Conservation (phyloP, 805 yeast genomes). For the Kuraishia floccosa region DNA sequence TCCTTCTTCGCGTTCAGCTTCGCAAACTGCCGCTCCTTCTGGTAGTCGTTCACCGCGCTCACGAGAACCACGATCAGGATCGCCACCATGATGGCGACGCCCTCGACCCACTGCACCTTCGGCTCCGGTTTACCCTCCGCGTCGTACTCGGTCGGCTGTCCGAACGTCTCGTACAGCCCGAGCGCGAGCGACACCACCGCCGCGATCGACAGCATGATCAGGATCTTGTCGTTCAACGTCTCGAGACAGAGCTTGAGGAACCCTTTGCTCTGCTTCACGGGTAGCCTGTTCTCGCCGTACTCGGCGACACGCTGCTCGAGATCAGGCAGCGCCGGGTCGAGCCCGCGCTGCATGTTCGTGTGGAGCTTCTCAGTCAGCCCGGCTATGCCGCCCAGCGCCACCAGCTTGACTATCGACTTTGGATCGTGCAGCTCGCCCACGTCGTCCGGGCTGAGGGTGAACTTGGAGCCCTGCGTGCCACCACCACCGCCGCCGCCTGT, state of each 20-base stretch:
- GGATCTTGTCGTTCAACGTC: conserved; percentile 85
- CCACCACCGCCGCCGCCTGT: too few relatives aligned
- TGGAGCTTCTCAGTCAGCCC: conserved; percentile 17
- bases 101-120: conserved; percentile 96
- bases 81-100: conserved; percentile 93
- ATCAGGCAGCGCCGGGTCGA: conserved; percentile 20
- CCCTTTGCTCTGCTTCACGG: conserved; percentile 59
- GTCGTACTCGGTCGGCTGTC: conserved; percentile 69
- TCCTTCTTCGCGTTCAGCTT: conserved; percentile 82
- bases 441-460: conserved; percentile 17
- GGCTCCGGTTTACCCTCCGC: conserved; percentile 70
- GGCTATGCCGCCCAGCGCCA: conserved; percentile 33
- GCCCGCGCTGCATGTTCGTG: conserved; percentile 29
- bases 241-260: conserved; percentile 61
- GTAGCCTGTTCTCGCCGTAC: conserved; percentile 66
- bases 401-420: conserved; percentile 34
- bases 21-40: conserved; percentile 89
- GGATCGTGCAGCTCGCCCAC: conserved; percentile 50
- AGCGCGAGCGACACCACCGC: conserved; percentile 83
- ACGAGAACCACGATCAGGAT: conserved; percentile 83
- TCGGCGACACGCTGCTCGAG: conserved; percentile 22
- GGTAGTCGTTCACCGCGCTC: conserved; percentile 94
- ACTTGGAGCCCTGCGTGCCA: too few relatives aligned
- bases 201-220: conserved; percentile 73
- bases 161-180: conserved; percentile 88